Evolutionary conservation across 768 basidiomycete species (phyloP), one percentile per base, ranked within the genome.

Genomic region (Mycena epipterygia): DNA sequence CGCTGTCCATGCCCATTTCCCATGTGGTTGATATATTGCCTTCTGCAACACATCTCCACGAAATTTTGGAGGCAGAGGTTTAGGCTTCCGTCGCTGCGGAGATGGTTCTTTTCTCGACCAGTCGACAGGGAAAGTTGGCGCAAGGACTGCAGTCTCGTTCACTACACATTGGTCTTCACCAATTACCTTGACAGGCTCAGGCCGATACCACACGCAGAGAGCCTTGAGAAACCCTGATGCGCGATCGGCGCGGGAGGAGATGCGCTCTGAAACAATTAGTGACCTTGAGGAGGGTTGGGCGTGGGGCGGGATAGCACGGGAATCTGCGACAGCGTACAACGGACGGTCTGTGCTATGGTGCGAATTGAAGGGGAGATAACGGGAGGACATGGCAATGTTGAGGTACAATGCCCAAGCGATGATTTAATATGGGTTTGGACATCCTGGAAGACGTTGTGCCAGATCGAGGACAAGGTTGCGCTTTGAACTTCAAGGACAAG

Each of bases 1-100:
- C n/a, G 64, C 42, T 23, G 66, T 56, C 73, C 73, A 76, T n/a
- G 53, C 64, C 76, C 76, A 76, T 49, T 75, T 73, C 25, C 66
- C 70, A 12, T 68, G 55, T 25, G 76, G 76, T 16, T 17, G 49
- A 49, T 76, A 74, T 44, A 74, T 74, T 6, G 48, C 17, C 25
- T 60, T 67, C 51, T 66, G 42, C 30, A 72, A 51, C 17, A 56
- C 56, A 8, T 39, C 65, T 23, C 61, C 58, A 8, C 32, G 48
- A 8, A 58, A 21, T 11, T 48, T 63, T n/a, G 61, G 16, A 2
- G 72, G 61, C 14, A 70, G 49, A 5, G 65, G 62, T 23, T 44
- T 39, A 8, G 44, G 42, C 27, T 51, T 52, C 39, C 55, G 33
- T 25, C 44, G 27, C 21, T 57, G 29, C 2, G 14, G 25, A 4